Conservation (phyloP, 164 flowering plant species). For the Chloranthus sessilifolius region DNA sequence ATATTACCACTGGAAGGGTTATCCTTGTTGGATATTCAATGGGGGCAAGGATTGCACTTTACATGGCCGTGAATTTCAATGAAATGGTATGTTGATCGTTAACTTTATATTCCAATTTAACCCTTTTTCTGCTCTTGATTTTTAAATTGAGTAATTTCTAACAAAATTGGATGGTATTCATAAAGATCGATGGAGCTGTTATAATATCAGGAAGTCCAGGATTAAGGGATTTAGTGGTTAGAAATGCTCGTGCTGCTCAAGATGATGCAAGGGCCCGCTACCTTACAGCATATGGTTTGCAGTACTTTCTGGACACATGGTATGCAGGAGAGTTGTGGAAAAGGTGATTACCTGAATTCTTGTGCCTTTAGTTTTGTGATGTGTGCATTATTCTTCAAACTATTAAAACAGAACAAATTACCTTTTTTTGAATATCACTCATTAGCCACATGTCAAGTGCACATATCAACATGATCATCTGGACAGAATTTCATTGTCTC, state of each 20-base stretch:
- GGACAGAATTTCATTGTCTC: no score
- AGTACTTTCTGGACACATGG: slow-evolving; percentile 63
- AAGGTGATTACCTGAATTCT: slow-evolving; percentile 39
- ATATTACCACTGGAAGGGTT: slow-evolving; percentile 43
- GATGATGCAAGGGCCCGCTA: slow-evolving; percentile 65
- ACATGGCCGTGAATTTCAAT: slow-evolving; percentile 60
- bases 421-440: no score
- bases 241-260: slow-evolving; percentile 47
- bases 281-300: slow-evolving; percentile 53
- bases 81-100: slow-evolving; percentile 38
- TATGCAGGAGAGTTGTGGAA: slow-evolving; percentile 69
- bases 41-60: slow-evolving; percentile 90
- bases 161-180: slow-evolving; percentile 1
- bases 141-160: not conserved
- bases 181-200: slow-evolving; percentile 64
- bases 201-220: slow-evolving; percentile 97
- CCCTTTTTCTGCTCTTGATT: slow-evolving; percentile 1
- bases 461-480: no score
- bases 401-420: no score
- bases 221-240: slow-evolving; percentile 37
- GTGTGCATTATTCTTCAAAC: no score
- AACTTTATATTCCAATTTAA: slow-evolving; percentile 3
- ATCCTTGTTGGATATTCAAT: slow-evolving; percentile 87
- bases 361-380: not conserved
- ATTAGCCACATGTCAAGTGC: no score